A percentile compares a stretch with the other conserved stretches of the same genome.
Evolutionary conservation across 1,284 basidiomycete genomes (phyloP).

Genomic region (Ustilago lituana): DNA sequence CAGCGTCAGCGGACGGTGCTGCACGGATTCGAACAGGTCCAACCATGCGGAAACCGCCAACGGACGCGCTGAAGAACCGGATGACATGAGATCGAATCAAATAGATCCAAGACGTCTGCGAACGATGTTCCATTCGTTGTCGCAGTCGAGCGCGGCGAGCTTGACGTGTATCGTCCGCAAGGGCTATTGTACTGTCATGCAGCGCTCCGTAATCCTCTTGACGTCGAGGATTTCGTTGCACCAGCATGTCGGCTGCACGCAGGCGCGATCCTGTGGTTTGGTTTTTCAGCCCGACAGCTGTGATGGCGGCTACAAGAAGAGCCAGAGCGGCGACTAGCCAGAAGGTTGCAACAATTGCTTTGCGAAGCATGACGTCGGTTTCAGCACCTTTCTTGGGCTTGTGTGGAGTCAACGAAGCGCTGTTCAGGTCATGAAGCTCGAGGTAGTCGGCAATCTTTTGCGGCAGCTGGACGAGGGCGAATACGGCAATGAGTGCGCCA

Average conservation of each 20-base stretch:
- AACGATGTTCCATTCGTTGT: conserved; percentile 16
- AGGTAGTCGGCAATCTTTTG: conserved; percentile 39
- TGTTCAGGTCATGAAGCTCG: conserved; percentile 2
- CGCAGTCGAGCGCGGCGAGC: conserved; percentile 36
- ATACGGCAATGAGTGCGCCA: conserved; percentile 49
- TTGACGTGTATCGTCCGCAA: conserved; percentile 26
- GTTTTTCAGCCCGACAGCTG: conserved; percentile 21
- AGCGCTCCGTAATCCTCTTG: conserved; percentile 30
- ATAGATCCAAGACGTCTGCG: conserved; percentile 16
- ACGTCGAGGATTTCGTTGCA: background rate
- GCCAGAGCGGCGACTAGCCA: conserved; percentile 43
- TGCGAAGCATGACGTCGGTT: conserved; percentile 23
- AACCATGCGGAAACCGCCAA: conserved; percentile 37
- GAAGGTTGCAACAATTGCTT: conserved; percentile 37
- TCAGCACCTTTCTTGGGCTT: background rate
- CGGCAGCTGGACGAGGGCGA: conserved; percentile 50
- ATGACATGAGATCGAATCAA: conserved; percentile 14
- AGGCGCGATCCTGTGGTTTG: background rate
- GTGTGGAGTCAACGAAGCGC: background rate
- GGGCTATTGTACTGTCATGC: conserved; percentile 32
- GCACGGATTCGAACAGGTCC: conserved; percentile 3
- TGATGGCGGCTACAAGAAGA: conserved; percentile 22
- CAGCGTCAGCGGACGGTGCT: background rate
- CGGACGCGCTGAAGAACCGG: conserved; percentile 10
- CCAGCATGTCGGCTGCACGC: conserved; percentile 1